Evolutionary conservation across 108 stramenopile species (phyloP).

Genomic region (Pseudonitzschia multistriata): DNA sequence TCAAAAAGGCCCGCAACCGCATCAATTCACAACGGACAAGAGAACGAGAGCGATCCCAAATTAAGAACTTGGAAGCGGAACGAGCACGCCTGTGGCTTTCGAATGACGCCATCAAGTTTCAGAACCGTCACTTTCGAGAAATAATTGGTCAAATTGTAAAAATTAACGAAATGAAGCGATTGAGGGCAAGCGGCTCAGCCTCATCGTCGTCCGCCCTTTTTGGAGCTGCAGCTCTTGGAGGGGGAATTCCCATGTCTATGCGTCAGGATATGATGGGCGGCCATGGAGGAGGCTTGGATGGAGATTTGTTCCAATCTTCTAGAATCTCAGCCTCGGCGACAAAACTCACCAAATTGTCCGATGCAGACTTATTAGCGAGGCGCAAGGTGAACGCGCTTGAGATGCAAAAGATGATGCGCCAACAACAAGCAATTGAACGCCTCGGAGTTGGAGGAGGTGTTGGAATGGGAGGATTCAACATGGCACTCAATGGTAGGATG

Average conservation of each 20-base stretch:
- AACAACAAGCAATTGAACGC: background rate
- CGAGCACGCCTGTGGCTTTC: conserved; percentile 7
- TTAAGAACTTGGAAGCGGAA: conserved; percentile 11
- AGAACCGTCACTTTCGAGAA: conserved; percentile 12
- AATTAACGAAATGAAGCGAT: background rate
- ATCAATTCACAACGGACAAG: conserved; percentile 15
- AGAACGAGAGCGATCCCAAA: conserved; percentile 11
- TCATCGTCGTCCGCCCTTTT: background rate
- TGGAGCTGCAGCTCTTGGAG: background rate
- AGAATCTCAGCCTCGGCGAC: background rate
- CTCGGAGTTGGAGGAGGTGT: background rate
- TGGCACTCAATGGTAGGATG: background rate
- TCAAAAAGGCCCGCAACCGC: conserved; percentile 20
- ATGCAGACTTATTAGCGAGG: conserved; percentile 5
- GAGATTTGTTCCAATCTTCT: background rate
- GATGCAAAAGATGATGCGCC: conserved; percentile 9
- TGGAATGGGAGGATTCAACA: conserved; percentile 1
- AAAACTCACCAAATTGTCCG: background rate
- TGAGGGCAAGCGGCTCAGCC: background rate
- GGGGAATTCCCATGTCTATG: background rate
- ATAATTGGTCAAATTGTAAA: background rate
- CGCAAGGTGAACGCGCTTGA: background rate
- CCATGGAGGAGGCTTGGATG: background rate
- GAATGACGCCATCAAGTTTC: conserved; percentile 20
- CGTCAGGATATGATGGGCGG: conserved; percentile 8